Base-by-base conservation (phyloP, 805 yeast genomes). In the Schwanniomyces occidentalis region DNA sequence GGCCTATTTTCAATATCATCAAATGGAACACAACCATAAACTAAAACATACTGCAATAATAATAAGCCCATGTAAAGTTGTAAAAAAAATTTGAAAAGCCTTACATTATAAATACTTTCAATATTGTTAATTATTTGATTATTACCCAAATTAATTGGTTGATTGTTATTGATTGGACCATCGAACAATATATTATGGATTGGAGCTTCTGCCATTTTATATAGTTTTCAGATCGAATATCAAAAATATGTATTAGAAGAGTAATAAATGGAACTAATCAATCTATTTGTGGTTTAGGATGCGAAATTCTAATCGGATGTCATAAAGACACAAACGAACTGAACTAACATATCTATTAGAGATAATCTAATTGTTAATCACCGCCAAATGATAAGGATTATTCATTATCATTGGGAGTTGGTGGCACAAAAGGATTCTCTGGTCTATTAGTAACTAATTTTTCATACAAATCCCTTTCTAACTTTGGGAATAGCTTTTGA, bases 401-500 rank as follows among this genome's bases (percentile, higher is more conserved):
- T n/a, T n/a, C 15, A 10, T 14, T n/a, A 15, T 29, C 16, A 8
- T 27, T 16, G 7, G 53, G 52, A 22, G 15, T 30, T 14, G 58
- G 59, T 4, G 61, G 53, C 7, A 42, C 40, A 35, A 42, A 51
- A 5, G 52, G 51, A 16, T 35, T 25, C 10, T 41, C 48, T 3
- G 36, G 24, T 33, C 49, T 40, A n/a, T 39, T 44, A 6, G 45
- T 39, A 1, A 51, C 56, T 30, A 57, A 40, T 24, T 34, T 39
- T 15, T 38, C 34, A 36, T 63, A 63, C 16, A 66, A 36, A 5
- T 42, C 41, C 34, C 87, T 61, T 50, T 83, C 90, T 8, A 76
- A 32, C 8, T 63, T 61, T 18, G 82, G 80, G 26, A 80, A 70
- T 9, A 70, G 27, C 36, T 75, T 71, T 16, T 69, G 58, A 2